Percentiles rank a stretch among this genome's conserved stretches.
Conservation (phyloP, 2,329 filamentous ascomycete genomes). For the Rutstroemia sydowiana region DNA sequence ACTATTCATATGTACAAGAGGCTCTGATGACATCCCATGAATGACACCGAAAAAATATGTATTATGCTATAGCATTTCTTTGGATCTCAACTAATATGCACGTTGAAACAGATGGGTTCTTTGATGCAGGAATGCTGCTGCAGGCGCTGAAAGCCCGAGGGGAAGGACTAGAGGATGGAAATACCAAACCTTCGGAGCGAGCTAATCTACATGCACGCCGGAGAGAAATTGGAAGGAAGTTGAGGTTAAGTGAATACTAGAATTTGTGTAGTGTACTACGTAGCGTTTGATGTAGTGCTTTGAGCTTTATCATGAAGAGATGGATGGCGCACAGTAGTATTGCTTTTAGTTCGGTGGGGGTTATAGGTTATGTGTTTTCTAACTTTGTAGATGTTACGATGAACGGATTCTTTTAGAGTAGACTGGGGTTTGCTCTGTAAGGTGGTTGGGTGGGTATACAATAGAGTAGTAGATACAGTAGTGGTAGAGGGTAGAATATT, state of each 20-base stretch:
- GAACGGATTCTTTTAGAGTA: not conserved
- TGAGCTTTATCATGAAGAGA: not conserved
- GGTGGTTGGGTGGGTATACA: too few species aligned
- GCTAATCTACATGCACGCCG: constrained; percentile 51
- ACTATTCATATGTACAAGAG: not conserved
- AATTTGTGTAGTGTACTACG: not conserved
- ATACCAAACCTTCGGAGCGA: constrained; percentile 49
- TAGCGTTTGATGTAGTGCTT: not conserved
- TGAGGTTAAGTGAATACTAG: constrained; percentile 59
- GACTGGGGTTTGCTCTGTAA: too few species aligned
- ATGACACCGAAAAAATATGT: not conserved
- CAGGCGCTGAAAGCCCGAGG: constrained; percentile 74
- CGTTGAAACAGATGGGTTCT: constrained; percentile 72
- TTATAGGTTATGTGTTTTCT: not conserved
- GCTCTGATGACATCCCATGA: not conserved
- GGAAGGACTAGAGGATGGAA: constrained; percentile 39
- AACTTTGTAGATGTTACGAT: not conserved
- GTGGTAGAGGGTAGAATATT: too few species aligned
- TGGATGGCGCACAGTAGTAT: not conserved
- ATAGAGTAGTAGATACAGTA: too few species aligned
- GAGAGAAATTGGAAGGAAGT: constrained; percentile 66
- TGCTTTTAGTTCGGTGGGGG: not conserved
- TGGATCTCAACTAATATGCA: not conserved
- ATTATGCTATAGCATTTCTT: not conserved
- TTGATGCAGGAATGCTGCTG: constrained; percentile 90